Base-by-base conservation (phyloP, 108 stramenopile genomes). In the Fistulifera solaris region DNA sequence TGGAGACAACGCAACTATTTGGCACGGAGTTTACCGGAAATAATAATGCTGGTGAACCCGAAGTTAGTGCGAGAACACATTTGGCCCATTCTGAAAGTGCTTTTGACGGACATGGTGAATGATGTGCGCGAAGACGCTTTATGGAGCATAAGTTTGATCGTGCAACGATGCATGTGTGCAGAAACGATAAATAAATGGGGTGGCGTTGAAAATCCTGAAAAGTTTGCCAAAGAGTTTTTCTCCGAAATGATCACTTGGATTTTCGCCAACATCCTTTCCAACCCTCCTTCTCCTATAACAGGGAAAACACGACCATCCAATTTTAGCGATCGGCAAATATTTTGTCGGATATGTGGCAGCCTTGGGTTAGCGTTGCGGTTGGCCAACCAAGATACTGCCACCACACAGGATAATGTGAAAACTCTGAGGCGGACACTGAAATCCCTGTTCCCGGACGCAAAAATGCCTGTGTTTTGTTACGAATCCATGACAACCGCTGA, bases 1-100 rank as follows among this genome's bases (percentile, higher is more conserved):
- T 98, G 97, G 97, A 66, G 97, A 42, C 83, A 95, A 55, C 68
- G 97, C 40, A 83, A 96, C 48, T 72, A 77, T 47, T 83, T 98
- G 3, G 94, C 95, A 14, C 54, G 72, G 35, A 82, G 85, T 56
- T 56, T 98, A 21, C 89, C 94, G 0, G 79, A 86, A 50, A 47
- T 93, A 42, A 76, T 90, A 48, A 64, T 59, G 0, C 61, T 93
- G 53, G 78, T 73, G 40, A 65, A 68, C 40, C 68, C 80, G 6
- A 51, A 43, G 23, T 63, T 74, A 40, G 77, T 78, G 18, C 67
- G 72, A 22, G 74, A 73, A 27, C 63, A 70, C 48, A 22, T 94
- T 19, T 85, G 84, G 81, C 94, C 89, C 6, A 67, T 89, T 38
- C 40, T 89, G 27, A 78, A 83, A 60, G 47, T 52, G 15, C 65